These are phyloP conservation scores for Eleusine coracana DNA, from an alignment of 176 grass and related monocot species.

Conservation along the genomic window DNA sequence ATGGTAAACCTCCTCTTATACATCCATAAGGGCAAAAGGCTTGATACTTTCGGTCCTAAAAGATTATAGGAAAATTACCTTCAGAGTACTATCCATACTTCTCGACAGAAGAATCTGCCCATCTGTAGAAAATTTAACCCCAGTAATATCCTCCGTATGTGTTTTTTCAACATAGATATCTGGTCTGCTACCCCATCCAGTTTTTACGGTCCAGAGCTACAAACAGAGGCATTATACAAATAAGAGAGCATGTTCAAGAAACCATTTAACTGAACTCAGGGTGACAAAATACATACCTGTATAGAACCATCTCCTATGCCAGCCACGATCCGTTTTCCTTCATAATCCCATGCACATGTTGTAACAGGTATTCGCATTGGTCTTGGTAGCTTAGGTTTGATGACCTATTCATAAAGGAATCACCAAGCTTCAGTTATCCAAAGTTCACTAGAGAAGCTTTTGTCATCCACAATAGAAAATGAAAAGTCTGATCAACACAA, in stretches of 20 bases:
- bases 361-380: slow-evolving; percentile 86
- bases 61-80: slow-evolving; percentile 54
- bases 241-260: slow-evolving; percentile 27
- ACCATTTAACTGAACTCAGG: background rate
- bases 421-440: slow-evolving; percentile 4
- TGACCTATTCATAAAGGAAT: slow-evolving; percentile 62
- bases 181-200: slow-evolving; percentile 98
- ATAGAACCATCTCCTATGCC: slow-evolving; percentile 94
- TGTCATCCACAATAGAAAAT: slow-evolving; percentile 27
- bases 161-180: slow-evolving; percentile 87
- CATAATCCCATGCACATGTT: slow-evolving; percentile 92
- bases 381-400: slow-evolving; percentile 90
- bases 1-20: background rate
- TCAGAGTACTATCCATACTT: slow-evolving; percentile 92
- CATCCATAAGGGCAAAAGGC: slow-evolving; percentile 22
- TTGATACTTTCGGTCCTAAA: slow-evolving; percentile 17
- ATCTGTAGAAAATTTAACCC: slow-evolving; percentile 91
- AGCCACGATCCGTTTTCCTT: slow-evolving; percentile 86
- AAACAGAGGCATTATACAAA: slow-evolving; percentile 24
- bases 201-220: slow-evolving; percentile 93
- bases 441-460: background rate
- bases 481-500: slow-evolving; percentile 4
- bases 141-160: slow-evolving; percentile 92
- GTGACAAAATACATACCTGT: slow-evolving; percentile 56
- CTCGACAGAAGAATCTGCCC: slow-evolving; percentile 92